These are phyloP conservation scores for Orychophragmus violaceus DNA, from an alignment of 345 rosid genomes.

Conservation along the genomic window DNA sequence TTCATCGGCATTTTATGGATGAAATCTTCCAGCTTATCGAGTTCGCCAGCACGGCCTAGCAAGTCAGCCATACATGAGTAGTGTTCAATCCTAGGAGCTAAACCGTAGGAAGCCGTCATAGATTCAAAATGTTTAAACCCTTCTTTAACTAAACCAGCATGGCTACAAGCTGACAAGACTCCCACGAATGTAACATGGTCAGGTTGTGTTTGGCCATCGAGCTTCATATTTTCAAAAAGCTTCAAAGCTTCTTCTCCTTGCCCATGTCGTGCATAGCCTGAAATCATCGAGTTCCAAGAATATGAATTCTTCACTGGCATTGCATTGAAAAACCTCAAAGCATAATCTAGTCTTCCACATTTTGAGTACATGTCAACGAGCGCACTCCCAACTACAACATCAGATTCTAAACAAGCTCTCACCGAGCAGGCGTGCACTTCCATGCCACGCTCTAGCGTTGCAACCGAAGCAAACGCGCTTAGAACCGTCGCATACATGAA, in stretches of 20 bases:
- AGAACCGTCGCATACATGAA: slow-evolving; percentile 91
- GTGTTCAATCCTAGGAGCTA: slow-evolving; percentile 70
- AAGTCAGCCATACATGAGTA: slow-evolving; percentile 90
- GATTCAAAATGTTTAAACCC: slow-evolving; percentile 67
- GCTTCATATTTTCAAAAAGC: slow-evolving; percentile 61
- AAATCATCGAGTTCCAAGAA: slow-evolving; percentile 95
- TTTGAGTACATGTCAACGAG: slow-evolving; percentile 93
- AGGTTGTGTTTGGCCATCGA: slow-evolving; percentile 46
- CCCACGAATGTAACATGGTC: slow-evolving; percentile 94
- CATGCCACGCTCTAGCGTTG: slow-evolving; percentile 88
- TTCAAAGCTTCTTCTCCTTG: slow-evolving; percentile 61
- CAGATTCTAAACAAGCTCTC: slow-evolving; percentile 68
- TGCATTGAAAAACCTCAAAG: slow-evolving; percentile 56
- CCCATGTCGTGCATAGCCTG: slow-evolving; percentile 88
- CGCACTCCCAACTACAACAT: slow-evolving; percentile 93
- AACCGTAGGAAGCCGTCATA: slow-evolving; percentile 51
- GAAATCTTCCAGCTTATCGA: slow-evolving; percentile 65
- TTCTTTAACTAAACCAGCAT: slow-evolving; percentile 72
- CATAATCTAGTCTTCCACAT: slow-evolving; percentile 89
- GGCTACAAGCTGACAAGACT: slow-evolving; percentile 90
- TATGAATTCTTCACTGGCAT: slow-evolving; percentile 78
- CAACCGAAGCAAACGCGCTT: slow-evolving; percentile 89
- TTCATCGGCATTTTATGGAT: slow-evolving; percentile 56
- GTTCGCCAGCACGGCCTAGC: slow-evolving; percentile 82
- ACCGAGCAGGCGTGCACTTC: slow-evolving; percentile 83